These are phyloP conservation scores for Aspergillus udagawae DNA, from an alignment of 2,329 filamentous ascomycete species.

Conservation along the genomic window DNA sequence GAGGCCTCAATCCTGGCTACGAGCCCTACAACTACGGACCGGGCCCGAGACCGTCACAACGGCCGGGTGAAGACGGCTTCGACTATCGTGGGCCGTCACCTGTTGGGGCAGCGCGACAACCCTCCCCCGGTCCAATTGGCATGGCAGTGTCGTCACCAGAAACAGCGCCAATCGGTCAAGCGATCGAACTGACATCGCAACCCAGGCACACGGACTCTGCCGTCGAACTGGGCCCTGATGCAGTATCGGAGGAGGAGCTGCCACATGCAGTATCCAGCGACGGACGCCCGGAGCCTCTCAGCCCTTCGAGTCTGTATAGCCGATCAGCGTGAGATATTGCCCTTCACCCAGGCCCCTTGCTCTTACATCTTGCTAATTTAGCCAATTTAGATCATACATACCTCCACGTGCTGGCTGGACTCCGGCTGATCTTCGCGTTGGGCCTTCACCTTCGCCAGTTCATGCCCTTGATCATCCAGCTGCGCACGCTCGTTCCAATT, in stretches of 20 bases:
- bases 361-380: constrained; percentile 13
- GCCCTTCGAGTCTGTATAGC: constrained; percentile 69
- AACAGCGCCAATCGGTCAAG: constrained; percentile 53
- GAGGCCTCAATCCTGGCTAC: constrained; percentile 25
- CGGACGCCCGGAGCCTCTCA: constrained; percentile 37
- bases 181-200: constrained; percentile 77
- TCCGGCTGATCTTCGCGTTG: constrained; percentile 11
- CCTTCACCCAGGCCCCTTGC: neutral
- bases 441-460: constrained; percentile 15
- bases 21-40: constrained; percentile 33
- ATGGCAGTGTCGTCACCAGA: constrained; percentile 34
- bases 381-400: constrained; percentile 31
- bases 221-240: constrained; percentile 31
- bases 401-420: constrained; percentile 46
- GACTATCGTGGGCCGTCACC: constrained; percentile 22
- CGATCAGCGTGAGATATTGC: constrained; percentile 62
- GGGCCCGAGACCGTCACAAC: constrained; percentile 19
- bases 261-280: constrained; percentile 26
- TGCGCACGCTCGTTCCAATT: constrained; percentile 31
- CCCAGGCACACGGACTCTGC: constrained; percentile 41
- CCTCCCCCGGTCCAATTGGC: constrained; percentile 30
- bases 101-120: constrained; percentile 21
- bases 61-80: constrained; percentile 24
- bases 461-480: constrained; percentile 18
- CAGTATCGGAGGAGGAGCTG: constrained; percentile 14